phyloP scores from a whole-genome alignment of 2,329 filamentous ascomycete species.

The Sclerotinia borealis region DNA sequence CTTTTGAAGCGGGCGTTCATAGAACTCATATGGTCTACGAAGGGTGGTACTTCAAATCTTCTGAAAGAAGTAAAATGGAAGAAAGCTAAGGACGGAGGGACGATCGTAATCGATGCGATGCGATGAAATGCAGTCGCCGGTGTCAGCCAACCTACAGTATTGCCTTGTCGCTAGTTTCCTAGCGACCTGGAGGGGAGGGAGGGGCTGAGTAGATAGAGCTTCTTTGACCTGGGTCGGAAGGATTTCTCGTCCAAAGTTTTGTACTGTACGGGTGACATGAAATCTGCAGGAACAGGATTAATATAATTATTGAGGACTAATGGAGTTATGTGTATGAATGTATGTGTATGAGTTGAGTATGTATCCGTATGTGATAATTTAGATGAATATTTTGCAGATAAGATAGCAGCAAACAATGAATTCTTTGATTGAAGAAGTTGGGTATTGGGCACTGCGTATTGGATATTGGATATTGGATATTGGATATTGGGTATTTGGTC shows the following conservation, averaged over 20 bases:
- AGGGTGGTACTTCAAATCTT: slow-evolving; percentile 16
- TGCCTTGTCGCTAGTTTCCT: slow-evolving; percentile 7
- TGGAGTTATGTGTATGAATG: no score
- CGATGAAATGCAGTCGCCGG: slow-evolving; percentile 2
- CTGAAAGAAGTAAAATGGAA: slow-evolving; percentile 30
- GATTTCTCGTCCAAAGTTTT: slow-evolving; percentile 4
- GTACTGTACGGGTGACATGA: slow-evolving; percentile 12
- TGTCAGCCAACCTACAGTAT: slow-evolving; percentile 14
- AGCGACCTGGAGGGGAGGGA: no score
- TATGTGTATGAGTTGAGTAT: not conserved
- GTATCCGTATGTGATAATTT: not conserved
- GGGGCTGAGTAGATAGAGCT: slow-evolving; percentile 11
- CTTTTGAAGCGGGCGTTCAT: slow-evolving; percentile 74
- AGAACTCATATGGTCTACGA: slow-evolving; percentile 58
- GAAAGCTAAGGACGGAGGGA: slow-evolving; percentile 21
- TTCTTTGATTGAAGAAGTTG: not conserved
- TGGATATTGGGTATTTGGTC: no score
- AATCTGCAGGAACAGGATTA: slow-evolving; percentile 13
- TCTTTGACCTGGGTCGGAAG: slow-evolving; percentile 11
- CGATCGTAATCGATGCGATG: slow-evolving; percentile 3
- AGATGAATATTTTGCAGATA: not conserved
- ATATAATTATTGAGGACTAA: not conserved
- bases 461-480: no score
- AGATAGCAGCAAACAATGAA: not conserved
- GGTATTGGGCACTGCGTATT: no score